These are phyloP conservation scores for Teratosphaeria nubilosa DNA, from an alignment of 2,329 filamentous ascomycete species.

Conservation along the genomic window DNA sequence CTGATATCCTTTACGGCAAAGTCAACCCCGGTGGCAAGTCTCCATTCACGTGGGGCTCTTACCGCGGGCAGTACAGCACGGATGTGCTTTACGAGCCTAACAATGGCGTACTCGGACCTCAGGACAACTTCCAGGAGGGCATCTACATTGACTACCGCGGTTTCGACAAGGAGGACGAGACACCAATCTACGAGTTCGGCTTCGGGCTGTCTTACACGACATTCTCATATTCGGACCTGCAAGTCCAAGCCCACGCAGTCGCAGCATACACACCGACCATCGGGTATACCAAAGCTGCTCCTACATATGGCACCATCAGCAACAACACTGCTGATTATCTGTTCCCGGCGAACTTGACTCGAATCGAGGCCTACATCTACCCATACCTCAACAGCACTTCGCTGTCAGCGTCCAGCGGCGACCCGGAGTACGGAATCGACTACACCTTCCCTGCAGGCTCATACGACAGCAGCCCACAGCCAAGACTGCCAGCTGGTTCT, in stretches of 20 bases:
- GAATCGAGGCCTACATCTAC: constrained; percentile 53
- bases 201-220: constrained; percentile 72
- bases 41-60: constrained; percentile 64
- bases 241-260: constrained; percentile 42
- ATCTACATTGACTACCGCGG: constrained; percentile 73
- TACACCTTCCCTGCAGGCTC: constrained; percentile 50
- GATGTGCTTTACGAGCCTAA: constrained; percentile 60
- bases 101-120: constrained; percentile 55
- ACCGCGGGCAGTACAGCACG: constrained; percentile 56
- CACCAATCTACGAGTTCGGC: constrained; percentile 72
- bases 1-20: constrained; percentile 73
- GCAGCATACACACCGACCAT: constrained; percentile 48
- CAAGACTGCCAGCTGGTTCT: constrained; percentile 49
- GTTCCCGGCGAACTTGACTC: constrained; percentile 52
- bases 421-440: constrained; percentile 50
- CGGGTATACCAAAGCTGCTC: constrained; percentile 54
- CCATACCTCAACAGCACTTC: constrained; percentile 59
- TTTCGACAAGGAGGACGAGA: constrained; percentile 56
- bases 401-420: constrained; percentile 46
- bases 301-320: constrained; percentile 54
- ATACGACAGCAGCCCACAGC: constrained; percentile 51
- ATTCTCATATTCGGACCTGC: constrained; percentile 62
- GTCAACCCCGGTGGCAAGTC: constrained; percentile 63
- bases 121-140: constrained; percentile 66
- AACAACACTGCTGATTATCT: constrained; percentile 55